Evolutionary conservation across 2,329 filamentous ascomycete genomes (phyloP).

Genomic region (Phialemoniopsis sp.): DNA sequence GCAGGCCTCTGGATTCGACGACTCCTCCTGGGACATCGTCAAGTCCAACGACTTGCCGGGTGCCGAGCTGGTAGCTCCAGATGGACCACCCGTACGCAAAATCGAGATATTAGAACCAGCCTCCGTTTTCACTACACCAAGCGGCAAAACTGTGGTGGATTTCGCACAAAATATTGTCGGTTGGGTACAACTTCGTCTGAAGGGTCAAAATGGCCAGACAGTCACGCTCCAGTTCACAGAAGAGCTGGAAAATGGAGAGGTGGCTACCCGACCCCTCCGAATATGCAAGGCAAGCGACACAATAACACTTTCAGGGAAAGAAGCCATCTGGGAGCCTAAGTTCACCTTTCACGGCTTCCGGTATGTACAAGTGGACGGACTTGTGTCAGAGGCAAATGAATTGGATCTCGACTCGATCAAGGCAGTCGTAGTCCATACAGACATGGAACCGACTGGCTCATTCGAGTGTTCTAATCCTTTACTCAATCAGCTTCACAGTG

Average conservation of each 20-base stretch:
- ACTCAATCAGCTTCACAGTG: conserved; percentile 51
- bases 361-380: conserved; percentile 41
- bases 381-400: no score
- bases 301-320: no score
- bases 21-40: no score
- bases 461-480: conserved; percentile 47
- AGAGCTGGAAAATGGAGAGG: conserved; percentile 45
- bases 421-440: conserved; percentile 40
- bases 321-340: conserved; percentile 39
- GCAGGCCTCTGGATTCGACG: no score
- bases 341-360: conserved; percentile 52
- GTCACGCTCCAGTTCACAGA: conserved; percentile 52
- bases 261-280: conserved; percentile 35
- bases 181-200: conserved; percentile 34
- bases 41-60: conserved; percentile 21
- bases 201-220: no score
- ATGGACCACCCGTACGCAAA: conserved; percentile 38
- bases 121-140: conserved; percentile 22
- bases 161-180: conserved; percentile 58
- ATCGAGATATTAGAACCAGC: conserved; percentile 21
- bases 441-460: conserved; percentile 43
- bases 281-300: conserved; percentile 34
- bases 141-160: conserved; percentile 45
- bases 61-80: conserved; percentile 30
- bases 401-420: no score